Percentiles rank a stretch among this genome's conserved stretches.
These are phyloP conservation scores for Boletus tomentosulus DNA, from an alignment of 768 basidiomycete species.

Conservation along the genomic window DNA sequence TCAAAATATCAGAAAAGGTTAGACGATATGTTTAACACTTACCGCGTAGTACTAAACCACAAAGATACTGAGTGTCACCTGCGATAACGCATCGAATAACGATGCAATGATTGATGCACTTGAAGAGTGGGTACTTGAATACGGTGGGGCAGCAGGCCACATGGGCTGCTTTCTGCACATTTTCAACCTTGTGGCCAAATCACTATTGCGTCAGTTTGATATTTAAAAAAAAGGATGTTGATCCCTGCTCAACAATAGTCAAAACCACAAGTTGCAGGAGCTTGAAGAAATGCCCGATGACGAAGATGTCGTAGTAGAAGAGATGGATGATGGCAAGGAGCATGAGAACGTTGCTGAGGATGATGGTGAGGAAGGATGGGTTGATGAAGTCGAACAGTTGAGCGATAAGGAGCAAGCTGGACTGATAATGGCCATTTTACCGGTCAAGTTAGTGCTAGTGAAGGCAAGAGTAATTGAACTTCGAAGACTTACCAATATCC, in stretches of 20 bases:
- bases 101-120: slow-evolving; percentile 20
- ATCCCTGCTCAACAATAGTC: no score
- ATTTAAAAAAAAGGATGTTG: slow-evolving; percentile 6
- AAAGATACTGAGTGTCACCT: slow-evolving; percentile 16
- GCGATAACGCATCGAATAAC: slow-evolving; percentile 27
- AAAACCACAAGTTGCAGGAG: neutral
- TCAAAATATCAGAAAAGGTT: slow-evolving; percentile 29
- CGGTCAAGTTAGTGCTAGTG: neutral
- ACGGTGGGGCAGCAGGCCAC: slow-evolving; percentile 21
- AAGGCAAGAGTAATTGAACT: slow-evolving; percentile 1
- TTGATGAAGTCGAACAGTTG: slow-evolving; percentile 13
- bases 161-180: slow-evolving; percentile 19
- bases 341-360: neutral
- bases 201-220: slow-evolving; percentile 33
- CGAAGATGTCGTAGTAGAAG: neutral
- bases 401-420: slow-evolving; percentile 3
- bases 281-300: neutral
- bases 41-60: neutral
- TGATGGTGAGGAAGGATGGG: slow-evolving; percentile 8
- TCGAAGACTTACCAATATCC: neutral
- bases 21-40: no score
- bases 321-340: neutral
- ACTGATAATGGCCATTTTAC: slow-evolving; percentile 9
- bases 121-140: slow-evolving; percentile 10
- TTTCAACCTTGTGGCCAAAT: slow-evolving; percentile 33